Evolutionary conservation across 305 asterid genomes (phyloP).

Genomic region (Fraxinus ornus): DNA sequence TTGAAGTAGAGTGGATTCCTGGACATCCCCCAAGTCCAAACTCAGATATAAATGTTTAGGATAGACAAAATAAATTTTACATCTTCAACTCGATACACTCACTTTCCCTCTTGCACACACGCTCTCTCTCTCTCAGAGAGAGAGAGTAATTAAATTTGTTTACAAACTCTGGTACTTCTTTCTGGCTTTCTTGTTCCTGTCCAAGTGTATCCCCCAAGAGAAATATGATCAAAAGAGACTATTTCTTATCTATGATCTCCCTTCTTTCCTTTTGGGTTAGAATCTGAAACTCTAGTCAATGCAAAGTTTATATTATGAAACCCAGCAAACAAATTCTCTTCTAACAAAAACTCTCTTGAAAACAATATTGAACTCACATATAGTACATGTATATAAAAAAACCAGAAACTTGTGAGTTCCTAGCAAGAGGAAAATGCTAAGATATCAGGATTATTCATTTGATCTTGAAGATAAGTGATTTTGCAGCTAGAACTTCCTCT

Average conservation of each 20-base stretch:
- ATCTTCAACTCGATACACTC: not conserved
- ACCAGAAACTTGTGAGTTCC: not conserved
- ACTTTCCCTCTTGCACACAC: not conserved
- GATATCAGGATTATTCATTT: not conserved
- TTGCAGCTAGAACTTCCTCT: not conserved
- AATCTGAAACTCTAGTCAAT: not conserved
- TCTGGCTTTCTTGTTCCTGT: not conserved
- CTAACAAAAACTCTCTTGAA: not conserved
- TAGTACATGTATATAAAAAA: not conserved
- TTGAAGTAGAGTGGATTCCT: conserved; percentile 1
- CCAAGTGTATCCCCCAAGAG: not conserved
- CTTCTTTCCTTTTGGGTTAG: not conserved
- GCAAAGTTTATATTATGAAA: not conserved
- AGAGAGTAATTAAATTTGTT: not conserved
- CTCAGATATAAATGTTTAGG: not conserved
- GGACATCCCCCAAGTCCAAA: not conserved
- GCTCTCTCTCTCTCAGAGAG: not conserved
- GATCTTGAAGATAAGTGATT: not conserved
- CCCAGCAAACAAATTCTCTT: not conserved
- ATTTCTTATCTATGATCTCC: not conserved
- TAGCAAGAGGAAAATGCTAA: not conserved
- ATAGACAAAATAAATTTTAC: not conserved
- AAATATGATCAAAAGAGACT: not conserved
- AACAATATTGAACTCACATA: not conserved
- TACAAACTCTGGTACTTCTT: not conserved